A percentile compares a stretch with the other conserved stretches of the same genome.
phyloP scores from a whole-genome alignment of 2,329 filamentous ascomycete species.

The Diaporthe australafricana region DNA sequence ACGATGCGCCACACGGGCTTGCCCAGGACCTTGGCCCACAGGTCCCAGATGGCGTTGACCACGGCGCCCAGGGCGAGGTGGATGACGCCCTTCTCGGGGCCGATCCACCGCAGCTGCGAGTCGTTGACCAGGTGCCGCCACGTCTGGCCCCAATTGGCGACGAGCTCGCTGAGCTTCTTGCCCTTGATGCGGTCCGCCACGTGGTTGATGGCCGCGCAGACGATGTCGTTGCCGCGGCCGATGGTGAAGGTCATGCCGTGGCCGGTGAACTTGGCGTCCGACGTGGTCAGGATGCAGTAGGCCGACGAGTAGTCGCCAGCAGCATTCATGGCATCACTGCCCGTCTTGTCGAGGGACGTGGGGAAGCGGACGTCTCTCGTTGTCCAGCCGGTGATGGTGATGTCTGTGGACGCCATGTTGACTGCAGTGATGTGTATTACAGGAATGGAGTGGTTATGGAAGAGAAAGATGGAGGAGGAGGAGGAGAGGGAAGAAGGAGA shows the following conservation, averaged over 20 bases:
- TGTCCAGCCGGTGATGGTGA: conserved; percentile 79
- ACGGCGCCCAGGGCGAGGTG: conserved; percentile 91
- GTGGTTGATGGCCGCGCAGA: conserved; percentile 85
- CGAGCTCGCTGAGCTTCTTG: conserved; percentile 81
- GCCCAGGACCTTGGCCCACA: conserved; percentile 88
- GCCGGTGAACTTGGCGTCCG: conserved; percentile 74
- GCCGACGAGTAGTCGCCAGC: conserved; percentile 92
- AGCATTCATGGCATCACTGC: conserved; percentile 96
- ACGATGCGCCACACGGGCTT: conserved; percentile 95
- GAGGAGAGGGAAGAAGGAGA: background rate
- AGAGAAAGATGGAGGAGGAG: background rate
- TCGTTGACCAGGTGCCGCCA: conserved; percentile 94
- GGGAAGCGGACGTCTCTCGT: conserved; percentile 83
- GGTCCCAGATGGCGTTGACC: conserved; percentile 92
- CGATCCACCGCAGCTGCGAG: conserved; percentile 92
- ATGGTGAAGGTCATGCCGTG: conserved; percentile 92
- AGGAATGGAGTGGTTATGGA: background rate
- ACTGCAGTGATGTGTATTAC: background rate
- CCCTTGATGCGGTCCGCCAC: conserved; percentile 81
- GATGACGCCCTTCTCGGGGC: conserved; percentile 93
- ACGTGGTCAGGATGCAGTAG: conserved; percentile 90
- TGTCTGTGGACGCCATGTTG: conserved; percentile 52
- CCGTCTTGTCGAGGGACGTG: conserved; percentile 96
- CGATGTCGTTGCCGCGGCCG: conserved; percentile 91
- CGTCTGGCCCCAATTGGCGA: conserved; percentile 85